Base-by-base conservation (phyloP, 1,284 basidiomycete genomes). In the Pholiota adiposa region DNA sequence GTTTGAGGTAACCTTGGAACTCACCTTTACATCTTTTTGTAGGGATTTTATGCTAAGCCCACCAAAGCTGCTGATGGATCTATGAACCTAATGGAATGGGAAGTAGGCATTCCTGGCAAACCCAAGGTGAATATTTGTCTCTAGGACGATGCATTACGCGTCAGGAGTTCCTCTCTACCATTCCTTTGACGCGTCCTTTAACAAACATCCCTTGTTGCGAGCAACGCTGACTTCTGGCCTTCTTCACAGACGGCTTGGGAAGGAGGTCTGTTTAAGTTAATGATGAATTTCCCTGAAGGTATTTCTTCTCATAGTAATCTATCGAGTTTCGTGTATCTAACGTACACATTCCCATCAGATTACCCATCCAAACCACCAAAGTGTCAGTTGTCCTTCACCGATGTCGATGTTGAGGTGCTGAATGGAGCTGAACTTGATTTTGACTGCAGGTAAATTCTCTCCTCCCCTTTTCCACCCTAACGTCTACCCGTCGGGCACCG, bases 401-500 rank as follows among this genome's bases (percentile, higher is more conserved):
- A 36, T 46, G 41, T 9, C 23, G 11, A 41, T 53, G 1, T 27
- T 27, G 18, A 25, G 19, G 5, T 44, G 16, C 25, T n/a, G 8
- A 46, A 38, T 7, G 21, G 7, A 21, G 25, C 9, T 46, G 33
- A 27, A 23, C 14, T 36, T 19, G 29, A 55, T 43, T 46, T 62
- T 38, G 59, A 54, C 60, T 48, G 43, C 73, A 97, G 96, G 95
- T 82, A 98, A 98, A 86, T 99, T 99, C 78, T 84, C 89, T 1
- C 97, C 97, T 1, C 93, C 97, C 27, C 81, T 98, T 52, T 99
- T 98, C 80, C 97, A 99, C 75, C 97, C 97, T 27, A 99, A 99
- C 73, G 96, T 99, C 55, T 99, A 98, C 75, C 97, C 97, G 0
- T 98, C 96, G 16, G 97, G 97, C 25, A 99, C 97, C 19, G 96